Percentiles rank a stretch among this genome's conserved stretches.
These are phyloP conservation scores for Gamarada debralockiae DNA, from an alignment of 495 filamentous ascomycete species.

Conservation along the genomic window DNA sequence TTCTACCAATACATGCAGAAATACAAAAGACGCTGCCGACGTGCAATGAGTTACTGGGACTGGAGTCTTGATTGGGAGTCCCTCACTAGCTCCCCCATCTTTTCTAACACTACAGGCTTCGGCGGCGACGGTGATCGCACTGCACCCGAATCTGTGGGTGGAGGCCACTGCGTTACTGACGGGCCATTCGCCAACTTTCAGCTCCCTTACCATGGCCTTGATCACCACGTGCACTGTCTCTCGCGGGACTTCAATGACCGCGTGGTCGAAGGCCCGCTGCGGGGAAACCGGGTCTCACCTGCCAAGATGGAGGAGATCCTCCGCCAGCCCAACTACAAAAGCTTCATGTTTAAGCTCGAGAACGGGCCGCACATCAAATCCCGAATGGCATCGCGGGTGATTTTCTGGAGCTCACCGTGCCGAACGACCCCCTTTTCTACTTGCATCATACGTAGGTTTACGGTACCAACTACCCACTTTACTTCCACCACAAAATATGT, in stretches of 20 bases:
- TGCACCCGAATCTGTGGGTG: neutral
- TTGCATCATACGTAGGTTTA: conserved; percentile 45
- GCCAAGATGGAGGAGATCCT: conserved; percentile 6
- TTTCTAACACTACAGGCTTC: neutral
- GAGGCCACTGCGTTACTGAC: conserved; percentile 19
- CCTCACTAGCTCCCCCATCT: conserved; percentile 3
- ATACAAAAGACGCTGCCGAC: neutral
- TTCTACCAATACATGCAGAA: too few relatives aligned
- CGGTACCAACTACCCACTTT: too few relatives aligned
- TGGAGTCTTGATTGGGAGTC: conserved; percentile 8
- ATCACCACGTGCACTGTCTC: conserved; percentile 21
- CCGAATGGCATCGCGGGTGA: conserved; percentile 21
- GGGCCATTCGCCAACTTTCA: conserved; percentile 24
- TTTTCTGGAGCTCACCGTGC: conserved; percentile 15
- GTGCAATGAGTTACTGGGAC: conserved; percentile 11
- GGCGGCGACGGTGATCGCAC: conserved; percentile 7
- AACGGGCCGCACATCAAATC: conserved; percentile 22
- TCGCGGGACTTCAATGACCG: conserved; percentile 16
- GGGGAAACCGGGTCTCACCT: neutral
- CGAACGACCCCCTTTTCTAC: conserved; percentile 48
- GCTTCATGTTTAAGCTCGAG: conserved; percentile 20
- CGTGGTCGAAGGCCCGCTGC: neutral
- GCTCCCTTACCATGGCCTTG: neutral
- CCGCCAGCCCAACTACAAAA: neutral
- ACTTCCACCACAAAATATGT: too few relatives aligned